These are phyloP conservation scores for Chloris gayana DNA, from an alignment of 176 grass and related monocot species.

Conservation along the genomic window DNA sequence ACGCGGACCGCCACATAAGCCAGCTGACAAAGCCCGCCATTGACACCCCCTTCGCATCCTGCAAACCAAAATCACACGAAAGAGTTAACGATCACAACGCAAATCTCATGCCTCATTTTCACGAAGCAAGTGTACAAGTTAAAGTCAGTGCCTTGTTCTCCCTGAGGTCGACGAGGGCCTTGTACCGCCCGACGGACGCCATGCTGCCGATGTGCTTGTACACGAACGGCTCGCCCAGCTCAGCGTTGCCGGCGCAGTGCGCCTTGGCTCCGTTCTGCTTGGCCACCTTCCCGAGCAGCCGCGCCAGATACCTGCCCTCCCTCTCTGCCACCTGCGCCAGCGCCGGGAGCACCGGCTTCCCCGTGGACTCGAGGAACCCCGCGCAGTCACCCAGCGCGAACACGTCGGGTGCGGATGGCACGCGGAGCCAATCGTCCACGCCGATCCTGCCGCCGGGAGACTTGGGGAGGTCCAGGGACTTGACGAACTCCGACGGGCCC, in stretches of 20 bases:
- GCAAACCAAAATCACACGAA: not conserved
- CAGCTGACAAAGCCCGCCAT: constrained; percentile 74
- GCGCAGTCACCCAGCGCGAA: constrained; percentile 95
- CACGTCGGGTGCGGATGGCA: constrained; percentile 72
- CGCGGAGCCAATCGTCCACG: constrained; percentile 78
- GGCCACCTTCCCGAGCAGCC: constrained; percentile 52
- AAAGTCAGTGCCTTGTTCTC: constrained; percentile 63
- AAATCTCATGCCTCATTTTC: not conserved
- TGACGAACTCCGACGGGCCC: constrained; percentile 75
- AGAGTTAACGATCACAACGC: not conserved
- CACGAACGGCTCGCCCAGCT: constrained; percentile 79
- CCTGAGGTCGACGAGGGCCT: constrained; percentile 91
- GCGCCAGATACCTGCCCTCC: constrained; percentile 75
- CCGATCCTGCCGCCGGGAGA: constrained; percentile 86
- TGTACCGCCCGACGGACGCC: constrained; percentile 88
- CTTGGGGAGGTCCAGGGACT: constrained; percentile 63
- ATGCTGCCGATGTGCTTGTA: constrained; percentile 97
- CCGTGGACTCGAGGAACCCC: constrained; percentile 77
- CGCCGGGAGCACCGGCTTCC: constrained; percentile 79
- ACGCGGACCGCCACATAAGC: constrained; percentile 86
- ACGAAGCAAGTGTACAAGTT: not conserved
- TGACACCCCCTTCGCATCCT: constrained; percentile 66
- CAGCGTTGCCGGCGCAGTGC: constrained; percentile 40
- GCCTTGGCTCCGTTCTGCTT: constrained; percentile 76
- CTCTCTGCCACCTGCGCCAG: constrained; percentile 96